These are phyloP conservation scores for Pyrenula aspistea DNA, from an alignment of 495 filamentous ascomycete genomes.

Conservation along the genomic window DNA sequence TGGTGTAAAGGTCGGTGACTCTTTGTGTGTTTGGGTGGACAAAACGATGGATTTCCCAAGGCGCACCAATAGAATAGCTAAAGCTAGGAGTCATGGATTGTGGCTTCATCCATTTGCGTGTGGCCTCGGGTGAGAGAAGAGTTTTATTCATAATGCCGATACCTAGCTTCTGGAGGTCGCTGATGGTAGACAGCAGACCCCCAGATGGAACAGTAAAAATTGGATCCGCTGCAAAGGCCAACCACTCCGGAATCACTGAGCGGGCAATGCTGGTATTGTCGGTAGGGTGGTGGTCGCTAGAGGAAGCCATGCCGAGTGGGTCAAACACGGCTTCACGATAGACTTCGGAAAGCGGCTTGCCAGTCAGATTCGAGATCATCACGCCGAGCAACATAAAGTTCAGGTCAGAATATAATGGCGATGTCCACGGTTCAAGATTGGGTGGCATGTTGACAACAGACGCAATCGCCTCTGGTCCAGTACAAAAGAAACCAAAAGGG, in stretches of 20 bases:
- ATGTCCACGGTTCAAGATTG: slow-evolving; percentile 16
- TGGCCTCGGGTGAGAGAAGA: slow-evolving; percentile 29
- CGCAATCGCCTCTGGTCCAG: too few species aligned
- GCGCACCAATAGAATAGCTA: slow-evolving; percentile 16
- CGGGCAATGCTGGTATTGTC: slow-evolving; percentile 3
- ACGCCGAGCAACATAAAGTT: slow-evolving; percentile 21
- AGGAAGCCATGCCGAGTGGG: slow-evolving; percentile 16
- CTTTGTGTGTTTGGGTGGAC: slow-evolving; percentile 11
- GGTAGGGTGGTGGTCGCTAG: slow-evolving; percentile 13
- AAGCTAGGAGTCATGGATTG: slow-evolving; percentile 32
- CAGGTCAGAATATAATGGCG: slow-evolving; percentile 18
- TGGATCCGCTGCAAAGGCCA: slow-evolving; percentile 4
- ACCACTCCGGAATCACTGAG: slow-evolving; percentile 9
- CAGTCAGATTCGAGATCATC: slow-evolving; percentile 15
- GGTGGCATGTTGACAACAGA: too few species aligned
- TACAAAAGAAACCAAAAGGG: too few species aligned
- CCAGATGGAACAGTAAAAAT: slow-evolving; percentile 23
- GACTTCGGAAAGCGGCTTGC: slow-evolving; percentile 10
- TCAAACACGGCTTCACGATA: slow-evolving; percentile 15
- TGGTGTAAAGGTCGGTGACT: slow-evolving; percentile 31
- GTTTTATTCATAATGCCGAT: slow-evolving; percentile 40
- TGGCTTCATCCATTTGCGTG: slow-evolving; percentile 48
- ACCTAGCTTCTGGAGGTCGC: slow-evolving; percentile 39
- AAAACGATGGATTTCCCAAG: slow-evolving; percentile 26
- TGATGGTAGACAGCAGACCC: slow-evolving; percentile 41